Evolutionary conservation across 129 eudicot genomes (phyloP), one percentile per base, ranked within the genome.

Genomic region (Chrysanthemum seticuspe): DNA sequence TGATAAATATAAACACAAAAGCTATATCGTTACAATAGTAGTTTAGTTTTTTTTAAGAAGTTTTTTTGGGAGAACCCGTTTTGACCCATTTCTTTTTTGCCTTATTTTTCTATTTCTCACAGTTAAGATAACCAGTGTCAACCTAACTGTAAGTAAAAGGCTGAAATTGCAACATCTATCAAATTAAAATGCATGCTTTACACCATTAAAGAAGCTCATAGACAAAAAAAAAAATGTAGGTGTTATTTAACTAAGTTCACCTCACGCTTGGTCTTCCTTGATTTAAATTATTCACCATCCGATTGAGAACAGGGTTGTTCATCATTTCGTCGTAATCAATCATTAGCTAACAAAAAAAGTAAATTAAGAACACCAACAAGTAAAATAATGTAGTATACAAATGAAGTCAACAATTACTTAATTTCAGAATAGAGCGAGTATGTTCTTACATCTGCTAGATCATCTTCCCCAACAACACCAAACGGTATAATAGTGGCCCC

Each of bases 401-500:
- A n/a, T 36, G 5, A 40, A 40, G 44, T 13, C 11, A 21, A 11
- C 25, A 29, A 61, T 61, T 61, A 40, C 5, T 61, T 61, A 40
- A 27, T 14, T 15, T 64, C 12, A n/a, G 16, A 34, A 15, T 16
- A 15, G 19, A 14, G 31, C 13, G 16, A 34, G 25, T 34, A 50
- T 9, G 14, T 70, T 54, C 59, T 68, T 51, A 68, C 73, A 23
- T 68, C 73, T 29, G 73, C 31, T 10, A 68, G 25, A 18, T 68
- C 73, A 50, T 68, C 73, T 68, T 68, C 61, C 60, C 73, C 73
- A 5, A 68, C 57, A 34, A 51, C 73, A 13, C 59, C 73, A 68
- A 68, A 68, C 25, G 73, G 73, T 68, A 68, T 3, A 68, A 68
- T 68, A 40, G 73, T 68, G 23, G 73, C 73, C 59, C 73, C 73